Conservation (phyloP, 106 monocot genomes). For the Ottelia alismoides region DNA sequence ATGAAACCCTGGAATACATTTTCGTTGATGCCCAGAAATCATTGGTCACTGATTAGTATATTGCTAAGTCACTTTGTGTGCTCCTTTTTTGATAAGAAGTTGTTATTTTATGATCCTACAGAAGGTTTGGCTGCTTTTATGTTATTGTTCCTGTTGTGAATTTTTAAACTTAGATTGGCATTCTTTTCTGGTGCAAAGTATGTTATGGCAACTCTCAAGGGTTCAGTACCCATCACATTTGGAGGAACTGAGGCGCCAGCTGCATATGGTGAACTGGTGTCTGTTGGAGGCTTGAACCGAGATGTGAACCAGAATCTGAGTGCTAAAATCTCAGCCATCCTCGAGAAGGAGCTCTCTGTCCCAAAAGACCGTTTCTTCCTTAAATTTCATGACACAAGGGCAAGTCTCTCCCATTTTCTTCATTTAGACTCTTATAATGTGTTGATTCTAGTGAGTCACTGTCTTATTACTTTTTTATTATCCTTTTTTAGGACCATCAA, state of each 20-base stretch:
- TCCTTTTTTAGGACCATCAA: conserved; percentile 11
- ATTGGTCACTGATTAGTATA: too few species aligned
- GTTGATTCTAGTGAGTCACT: background rate
- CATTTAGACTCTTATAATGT: background rate
- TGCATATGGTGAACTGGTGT: conserved; percentile 90
- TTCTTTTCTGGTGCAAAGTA: too few species aligned
- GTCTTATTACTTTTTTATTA: conserved; percentile 11
- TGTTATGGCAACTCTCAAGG: conserved; percentile 93
- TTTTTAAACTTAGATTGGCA: too few species aligned
- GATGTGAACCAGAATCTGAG: conserved; percentile 77
- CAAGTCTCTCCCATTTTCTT: conserved; percentile 2
- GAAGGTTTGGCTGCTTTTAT: too few species aligned
- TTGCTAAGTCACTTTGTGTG: too few species aligned
- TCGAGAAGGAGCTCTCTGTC: conserved; percentile 60
- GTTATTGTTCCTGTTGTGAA: too few species aligned
- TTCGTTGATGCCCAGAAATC: too few species aligned
- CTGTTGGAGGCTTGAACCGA: conserved; percentile 73
- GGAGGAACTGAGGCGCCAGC: conserved; percentile 70
- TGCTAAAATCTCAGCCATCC: conserved; percentile 50
- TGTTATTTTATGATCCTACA: too few species aligned
- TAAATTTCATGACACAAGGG: conserved; percentile 56
- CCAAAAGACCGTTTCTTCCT: conserved; percentile 56
- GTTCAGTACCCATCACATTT: conserved; percentile 77
- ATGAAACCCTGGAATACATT: too few species aligned
- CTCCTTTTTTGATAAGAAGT: too few species aligned